Evolutionary conservation across 1,284 basidiomycete genomes (phyloP).

Genomic region (Heterobasidion irregulare): DNA sequence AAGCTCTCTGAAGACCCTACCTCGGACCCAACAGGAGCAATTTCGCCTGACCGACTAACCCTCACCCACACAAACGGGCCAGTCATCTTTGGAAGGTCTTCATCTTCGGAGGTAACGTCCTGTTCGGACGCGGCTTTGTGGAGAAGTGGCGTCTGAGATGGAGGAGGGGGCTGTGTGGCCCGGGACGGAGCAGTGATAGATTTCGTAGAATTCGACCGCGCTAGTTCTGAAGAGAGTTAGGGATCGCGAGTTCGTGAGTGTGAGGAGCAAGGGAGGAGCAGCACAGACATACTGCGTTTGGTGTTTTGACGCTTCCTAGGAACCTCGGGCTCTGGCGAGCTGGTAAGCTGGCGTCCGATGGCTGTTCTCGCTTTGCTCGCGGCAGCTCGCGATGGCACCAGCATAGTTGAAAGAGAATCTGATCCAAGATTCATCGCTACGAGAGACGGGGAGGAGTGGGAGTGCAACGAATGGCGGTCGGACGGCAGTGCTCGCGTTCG

Average conservation of each 20-base stretch:
- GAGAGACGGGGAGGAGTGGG: too few species aligned
- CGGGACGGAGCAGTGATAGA: background rate
- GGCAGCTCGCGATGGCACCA: conserved; percentile 15
- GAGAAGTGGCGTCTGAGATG: background rate
- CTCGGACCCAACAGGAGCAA: conserved; percentile 7
- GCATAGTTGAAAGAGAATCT: background rate
- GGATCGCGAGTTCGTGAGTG: background rate
- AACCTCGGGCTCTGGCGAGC: conserved; percentile 7
- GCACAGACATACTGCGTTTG: background rate
- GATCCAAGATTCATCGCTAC: background rate
- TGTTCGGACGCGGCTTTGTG: background rate
- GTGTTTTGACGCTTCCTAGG: background rate
- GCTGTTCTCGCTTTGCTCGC: conserved; percentile 15
- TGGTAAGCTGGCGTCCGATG: conserved; percentile 10
- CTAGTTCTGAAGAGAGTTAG: background rate
- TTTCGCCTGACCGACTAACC: conserved; percentile 17
- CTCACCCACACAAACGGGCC: conserved; percentile 26
- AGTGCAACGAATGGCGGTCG: background rate
- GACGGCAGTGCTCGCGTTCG: background rate
- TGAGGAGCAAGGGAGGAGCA: background rate
- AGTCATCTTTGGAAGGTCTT: conserved; percentile 1
- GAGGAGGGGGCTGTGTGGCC: background rate
- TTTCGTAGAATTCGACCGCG: too few species aligned
- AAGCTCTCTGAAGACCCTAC: conserved; percentile 13
- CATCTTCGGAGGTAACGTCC: background rate